Evolutionary conservation across 768 basidiomycete species (phyloP).

Genomic region (Pulveroboletus sp.): DNA sequence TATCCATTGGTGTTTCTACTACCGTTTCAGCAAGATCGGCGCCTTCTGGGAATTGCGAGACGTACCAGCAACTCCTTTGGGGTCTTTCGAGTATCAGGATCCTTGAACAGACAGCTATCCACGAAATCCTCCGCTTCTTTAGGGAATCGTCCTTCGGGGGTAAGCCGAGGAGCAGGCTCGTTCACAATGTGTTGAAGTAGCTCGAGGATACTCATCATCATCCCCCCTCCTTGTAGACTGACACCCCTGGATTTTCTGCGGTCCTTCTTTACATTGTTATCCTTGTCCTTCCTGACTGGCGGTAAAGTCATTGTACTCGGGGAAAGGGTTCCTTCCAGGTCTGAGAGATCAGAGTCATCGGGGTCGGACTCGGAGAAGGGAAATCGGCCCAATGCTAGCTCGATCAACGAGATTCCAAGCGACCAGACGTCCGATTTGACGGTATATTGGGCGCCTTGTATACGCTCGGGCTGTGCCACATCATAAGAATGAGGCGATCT

Average conservation of each 20-base stretch:
- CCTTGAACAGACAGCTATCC: constrained; percentile 87
- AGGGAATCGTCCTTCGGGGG: constrained; percentile 70
- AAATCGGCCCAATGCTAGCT: constrained; percentile 94
- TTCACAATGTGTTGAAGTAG: constrained; percentile 97
- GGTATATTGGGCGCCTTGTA: constrained; percentile 96
- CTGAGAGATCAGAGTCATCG: constrained; percentile 73
- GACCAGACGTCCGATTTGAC: constrained; percentile 99
- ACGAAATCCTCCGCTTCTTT: constrained; percentile 78
- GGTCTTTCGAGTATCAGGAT: constrained; percentile 76
- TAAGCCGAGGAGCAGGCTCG: constrained; percentile 89
- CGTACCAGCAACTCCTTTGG: constrained; percentile 82
- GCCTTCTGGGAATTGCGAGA: neutral
- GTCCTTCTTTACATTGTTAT: constrained; percentile 60
- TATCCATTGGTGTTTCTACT: constrained; percentile 74
- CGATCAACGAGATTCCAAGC: constrained; percentile 92
- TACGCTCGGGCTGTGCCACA: constrained; percentile 83
- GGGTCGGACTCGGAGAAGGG: constrained; percentile 84
- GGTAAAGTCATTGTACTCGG: constrained; percentile 55
- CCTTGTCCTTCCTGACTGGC: constrained; percentile 34
- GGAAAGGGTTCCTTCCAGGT: constrained; percentile 77
- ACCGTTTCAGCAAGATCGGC: constrained; percentile 8
- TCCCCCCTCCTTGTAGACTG: constrained; percentile 87
- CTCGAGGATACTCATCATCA: constrained; percentile 98
- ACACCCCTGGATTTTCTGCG: constrained; percentile 90
- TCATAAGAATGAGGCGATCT: constrained; percentile 13